Evolutionary conservation across 108 stramenopile species (phyloP).

Genomic region (Conticribra guillardii): DNA sequence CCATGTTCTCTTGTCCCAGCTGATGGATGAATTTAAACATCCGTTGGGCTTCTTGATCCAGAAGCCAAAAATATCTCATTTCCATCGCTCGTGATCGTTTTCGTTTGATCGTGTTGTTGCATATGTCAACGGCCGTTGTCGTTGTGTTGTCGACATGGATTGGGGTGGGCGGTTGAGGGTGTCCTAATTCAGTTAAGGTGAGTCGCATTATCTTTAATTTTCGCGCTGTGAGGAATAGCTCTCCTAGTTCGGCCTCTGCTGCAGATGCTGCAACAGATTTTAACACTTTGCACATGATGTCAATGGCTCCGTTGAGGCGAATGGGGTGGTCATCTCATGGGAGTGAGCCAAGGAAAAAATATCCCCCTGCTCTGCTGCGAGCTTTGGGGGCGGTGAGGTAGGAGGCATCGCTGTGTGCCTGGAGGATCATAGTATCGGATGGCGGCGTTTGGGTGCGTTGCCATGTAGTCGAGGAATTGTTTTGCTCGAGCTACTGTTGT

Average conservation of each 20-base stretch:
- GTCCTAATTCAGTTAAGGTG: neutral
- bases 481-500: neutral
- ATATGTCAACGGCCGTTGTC: neutral
- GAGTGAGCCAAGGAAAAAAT: neutral
- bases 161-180: neutral
- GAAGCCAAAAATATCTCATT: neutral
- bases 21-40: too few relatives aligned
- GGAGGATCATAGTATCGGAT: neutral
- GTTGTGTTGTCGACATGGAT: neutral
- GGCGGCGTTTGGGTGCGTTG: neutral
- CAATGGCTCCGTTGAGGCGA: neutral
- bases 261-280: neutral
- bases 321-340: neutral
- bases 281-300: neutral
- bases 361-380: neutral
- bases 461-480: neutral
- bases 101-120: neutral
- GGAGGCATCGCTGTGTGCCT: neutral
- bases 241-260: neutral
- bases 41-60: too few relatives aligned
- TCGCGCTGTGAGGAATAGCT: neutral
- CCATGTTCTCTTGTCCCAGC: too few relatives aligned
- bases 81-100: neutral
- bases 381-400: neutral
- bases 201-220: neutral